Evolutionary conservation across 2,329 filamentous ascomycete species (phyloP).

Genomic region (Ceratocystis diversiconidia): DNA sequence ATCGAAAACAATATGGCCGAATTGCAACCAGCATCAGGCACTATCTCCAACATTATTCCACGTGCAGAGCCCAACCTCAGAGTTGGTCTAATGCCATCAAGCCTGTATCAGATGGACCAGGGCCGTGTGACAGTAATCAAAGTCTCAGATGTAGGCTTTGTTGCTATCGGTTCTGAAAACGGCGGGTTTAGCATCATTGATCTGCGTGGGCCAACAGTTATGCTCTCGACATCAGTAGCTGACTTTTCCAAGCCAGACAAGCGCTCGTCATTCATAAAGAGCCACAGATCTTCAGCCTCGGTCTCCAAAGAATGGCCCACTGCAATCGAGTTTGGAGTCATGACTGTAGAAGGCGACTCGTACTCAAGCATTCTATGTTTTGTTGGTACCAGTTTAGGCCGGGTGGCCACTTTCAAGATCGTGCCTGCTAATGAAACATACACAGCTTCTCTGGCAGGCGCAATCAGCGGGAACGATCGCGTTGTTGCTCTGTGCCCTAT

Average conservation of each 20-base stretch:
- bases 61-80: constrained; percentile 59
- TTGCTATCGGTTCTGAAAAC: constrained; percentile 71
- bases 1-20: constrained; percentile 38
- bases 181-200: constrained; percentile 75
- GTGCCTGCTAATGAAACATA: constrained; percentile 64
- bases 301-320: constrained; percentile 58
- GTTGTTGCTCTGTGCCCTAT: constrained; percentile 71
- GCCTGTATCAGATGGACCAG: constrained; percentile 40
- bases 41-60: constrained; percentile 57
- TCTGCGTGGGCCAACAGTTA: constrained; percentile 70
- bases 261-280: constrained; percentile 53
- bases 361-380: constrained; percentile 93
- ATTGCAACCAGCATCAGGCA: constrained; percentile 46
- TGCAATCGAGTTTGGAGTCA: constrained; percentile 75
- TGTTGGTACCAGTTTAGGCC: constrained; percentile 73
- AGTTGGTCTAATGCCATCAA: constrained; percentile 66
- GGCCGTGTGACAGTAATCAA: constrained; percentile 67
- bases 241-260: constrained; percentile 69
- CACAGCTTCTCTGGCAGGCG: constrained; percentile 55
- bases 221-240: constrained; percentile 57
- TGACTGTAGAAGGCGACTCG: constrained; percentile 84
- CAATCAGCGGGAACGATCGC: constrained; percentile 49
- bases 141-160: constrained; percentile 85
- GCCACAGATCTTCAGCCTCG: constrained; percentile 21
- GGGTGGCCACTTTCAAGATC: constrained; percentile 79